Conservation (phyloP, 805 yeast genomes). For the Candida ascalaphidarum region DNA sequence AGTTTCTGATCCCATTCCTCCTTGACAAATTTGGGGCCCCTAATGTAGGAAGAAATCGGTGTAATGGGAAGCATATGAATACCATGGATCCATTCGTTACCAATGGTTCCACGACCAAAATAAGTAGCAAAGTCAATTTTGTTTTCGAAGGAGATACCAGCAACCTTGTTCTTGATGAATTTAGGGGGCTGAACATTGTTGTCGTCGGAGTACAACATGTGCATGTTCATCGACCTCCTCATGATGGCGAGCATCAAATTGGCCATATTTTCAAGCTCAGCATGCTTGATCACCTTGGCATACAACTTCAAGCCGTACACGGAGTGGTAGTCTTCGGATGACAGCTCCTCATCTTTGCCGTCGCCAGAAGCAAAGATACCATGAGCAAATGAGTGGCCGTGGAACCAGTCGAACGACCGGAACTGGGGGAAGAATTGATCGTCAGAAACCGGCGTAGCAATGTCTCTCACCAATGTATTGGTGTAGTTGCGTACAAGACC, state of each 20-base stretch:
- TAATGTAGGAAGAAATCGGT: conserved; percentile 53
- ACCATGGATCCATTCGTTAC: conserved; percentile 63
- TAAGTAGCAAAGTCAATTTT: conserved; percentile 68
- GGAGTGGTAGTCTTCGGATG: conserved; percentile 68
- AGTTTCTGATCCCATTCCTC: conserved; percentile 59
- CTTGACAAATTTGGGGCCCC: conserved; percentile 44
- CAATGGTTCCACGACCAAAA: conserved; percentile 56
- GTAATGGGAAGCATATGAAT: conserved; percentile 73
- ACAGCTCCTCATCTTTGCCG: conserved; percentile 70
- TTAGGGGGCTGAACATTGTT: conserved; percentile 48
- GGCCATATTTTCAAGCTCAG: conserved; percentile 44
- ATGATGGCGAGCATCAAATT: conserved; percentile 54
- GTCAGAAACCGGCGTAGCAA: conserved; percentile 46
- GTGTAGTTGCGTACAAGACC: conserved; percentile 40
- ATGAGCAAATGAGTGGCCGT: conserved; percentile 75
- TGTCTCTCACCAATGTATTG: conserved; percentile 54
- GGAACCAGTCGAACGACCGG: conserved; percentile 66
- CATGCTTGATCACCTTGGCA: conserved; percentile 49
- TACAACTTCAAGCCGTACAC: conserved; percentile 60
- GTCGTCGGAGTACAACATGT: conserved; percentile 45
- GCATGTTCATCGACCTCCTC: conserved; percentile 44
- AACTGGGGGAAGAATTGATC: conserved; percentile 58
- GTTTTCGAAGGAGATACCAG: conserved; percentile 69
- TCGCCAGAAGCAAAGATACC: conserved; percentile 65
- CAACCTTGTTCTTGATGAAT: conserved; percentile 56